Percentiles rank a stretch among this genome's conserved stretches.
Evolutionary conservation across 176 grass and related monocot species (phyloP).

Genomic region (Musa schizocarpa): DNA sequence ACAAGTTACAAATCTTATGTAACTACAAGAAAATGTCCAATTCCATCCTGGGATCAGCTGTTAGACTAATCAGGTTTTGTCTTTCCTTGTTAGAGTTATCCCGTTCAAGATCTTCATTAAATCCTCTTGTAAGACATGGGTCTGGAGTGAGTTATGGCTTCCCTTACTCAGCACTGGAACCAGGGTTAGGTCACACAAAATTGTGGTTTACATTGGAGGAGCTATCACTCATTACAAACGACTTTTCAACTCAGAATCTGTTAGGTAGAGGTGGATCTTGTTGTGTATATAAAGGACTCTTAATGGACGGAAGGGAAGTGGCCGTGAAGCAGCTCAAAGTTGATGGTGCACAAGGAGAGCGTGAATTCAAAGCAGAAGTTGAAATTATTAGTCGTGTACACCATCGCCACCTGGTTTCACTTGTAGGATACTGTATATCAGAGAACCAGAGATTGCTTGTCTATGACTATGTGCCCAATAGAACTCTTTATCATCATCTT

Average conservation of each 20-base stretch:
- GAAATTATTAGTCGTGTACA: constrained; percentile 77
- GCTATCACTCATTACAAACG: constrained; percentile 54
- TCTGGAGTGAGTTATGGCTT: constrained; percentile 51
- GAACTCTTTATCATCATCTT: constrained; percentile 73
- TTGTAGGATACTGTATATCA: constrained; percentile 61
- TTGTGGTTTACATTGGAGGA: constrained; percentile 67
- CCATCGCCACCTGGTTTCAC: constrained; percentile 72
- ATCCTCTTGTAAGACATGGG: constrained; percentile 51
- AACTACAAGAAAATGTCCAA: background rate
- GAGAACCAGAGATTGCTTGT: constrained; percentile 60
- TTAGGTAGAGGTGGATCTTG: constrained; percentile 77
- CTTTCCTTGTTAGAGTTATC: constrained; percentile 28
- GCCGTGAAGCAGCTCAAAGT: constrained; percentile 76
- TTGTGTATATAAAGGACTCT: constrained; percentile 54
- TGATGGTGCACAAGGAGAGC: constrained; percentile 58
- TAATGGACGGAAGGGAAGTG: constrained; percentile 53
- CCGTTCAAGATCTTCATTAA: constrained; percentile 43
- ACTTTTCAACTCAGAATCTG: constrained; percentile 51
- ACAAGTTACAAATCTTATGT: background rate
- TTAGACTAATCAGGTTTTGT: background rate
- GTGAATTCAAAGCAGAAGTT: constrained; percentile 71
- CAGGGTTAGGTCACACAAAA: constrained; percentile 49
- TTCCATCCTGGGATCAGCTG: background rate
- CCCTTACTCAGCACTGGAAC: constrained; percentile 46
- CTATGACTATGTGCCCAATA: constrained; percentile 81